A percentile compares a stretch with the other conserved stretches of the same genome.
These are phyloP conservation scores for Triticum monococcum DNA, from an alignment of 176 grass and related monocot species.

Conservation along the genomic window DNA sequence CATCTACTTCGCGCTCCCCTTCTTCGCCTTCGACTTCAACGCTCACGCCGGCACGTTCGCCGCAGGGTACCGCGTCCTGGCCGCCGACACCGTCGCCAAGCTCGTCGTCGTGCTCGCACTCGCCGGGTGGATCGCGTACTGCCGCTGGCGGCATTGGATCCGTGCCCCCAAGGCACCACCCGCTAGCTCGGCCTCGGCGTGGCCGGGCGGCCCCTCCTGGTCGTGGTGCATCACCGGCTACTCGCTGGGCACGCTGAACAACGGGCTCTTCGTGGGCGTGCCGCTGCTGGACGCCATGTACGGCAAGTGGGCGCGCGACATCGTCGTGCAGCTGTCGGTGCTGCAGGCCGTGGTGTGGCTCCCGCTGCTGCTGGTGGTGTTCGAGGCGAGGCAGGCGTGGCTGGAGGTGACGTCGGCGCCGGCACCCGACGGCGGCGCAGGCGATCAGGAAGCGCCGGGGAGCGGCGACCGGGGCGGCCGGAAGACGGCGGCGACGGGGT, in stretches of 20 bases:
- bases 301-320: slow-evolving; percentile 86
- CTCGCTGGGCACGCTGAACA: slow-evolving; percentile 74
- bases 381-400: slow-evolving; percentile 61
- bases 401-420: not conserved
- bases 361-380: slow-evolving; percentile 43
- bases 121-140: slow-evolving; percentile 31
- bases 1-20: slow-evolving; percentile 72
- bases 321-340: slow-evolving; percentile 82
- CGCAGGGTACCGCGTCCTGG: slow-evolving; percentile 61
- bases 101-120: slow-evolving; percentile 35
- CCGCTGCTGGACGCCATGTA: slow-evolving; percentile 83
- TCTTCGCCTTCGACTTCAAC: slow-evolving; percentile 85
- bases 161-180: not conserved
- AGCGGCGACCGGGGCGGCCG: not conserved
- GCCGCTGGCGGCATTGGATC: not conserved
- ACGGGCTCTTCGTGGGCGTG: slow-evolving; percentile 80
- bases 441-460: no score
- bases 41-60: slow-evolving; percentile 59
- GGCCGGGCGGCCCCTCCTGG: not conserved
- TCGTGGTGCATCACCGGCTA: slow-evolving; percentile 70
- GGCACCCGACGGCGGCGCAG: not conserved
- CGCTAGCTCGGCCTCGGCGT: not conserved
- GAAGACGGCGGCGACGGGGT: not conserved
- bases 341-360: slow-evolving; percentile 68
- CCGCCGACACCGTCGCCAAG: slow-evolving; percentile 72